A percentile compares a stretch with the other conserved stretches of the same genome.
Evolutionary conservation across 306 rosid genomes (phyloP).

Genomic region (Fagus sylvatica): DNA sequence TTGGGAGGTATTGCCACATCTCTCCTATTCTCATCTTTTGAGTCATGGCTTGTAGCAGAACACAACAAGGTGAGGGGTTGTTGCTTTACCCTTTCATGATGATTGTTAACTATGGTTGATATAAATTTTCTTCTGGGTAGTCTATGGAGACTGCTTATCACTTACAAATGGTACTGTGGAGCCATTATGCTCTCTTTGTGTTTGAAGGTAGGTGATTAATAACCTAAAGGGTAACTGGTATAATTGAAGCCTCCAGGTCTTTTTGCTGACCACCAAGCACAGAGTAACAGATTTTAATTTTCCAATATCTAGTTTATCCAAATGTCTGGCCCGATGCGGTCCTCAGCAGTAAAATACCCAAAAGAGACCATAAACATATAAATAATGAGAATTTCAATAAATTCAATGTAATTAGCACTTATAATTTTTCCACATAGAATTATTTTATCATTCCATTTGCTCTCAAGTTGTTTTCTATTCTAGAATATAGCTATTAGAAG

Average conservation of each 20-base stretch:
- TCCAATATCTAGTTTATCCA: background rate
- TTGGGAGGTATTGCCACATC: slow-evolving; percentile 98
- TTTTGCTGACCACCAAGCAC: background rate
- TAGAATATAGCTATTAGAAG: background rate
- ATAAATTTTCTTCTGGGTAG: background rate
- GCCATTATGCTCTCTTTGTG: background rate
- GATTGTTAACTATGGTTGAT: slow-evolving; percentile 2
- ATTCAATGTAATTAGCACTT: background rate
- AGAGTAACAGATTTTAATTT: background rate
- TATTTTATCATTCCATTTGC: background rate
- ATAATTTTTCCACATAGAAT: background rate
- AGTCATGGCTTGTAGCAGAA: slow-evolving; percentile 99
- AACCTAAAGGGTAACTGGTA: background rate
- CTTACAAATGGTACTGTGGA: background rate
- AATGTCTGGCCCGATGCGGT: too few relatives aligned
- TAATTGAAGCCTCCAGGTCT: slow-evolving; percentile 3
- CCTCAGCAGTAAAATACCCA: too few relatives aligned
- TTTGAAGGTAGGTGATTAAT: background rate
- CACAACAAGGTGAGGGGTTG: slow-evolving; percentile 78
- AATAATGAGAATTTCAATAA: too few relatives aligned
- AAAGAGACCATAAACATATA: too few relatives aligned
- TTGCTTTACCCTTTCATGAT: background rate
- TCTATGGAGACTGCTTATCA: background rate
- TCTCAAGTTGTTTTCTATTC: background rate
- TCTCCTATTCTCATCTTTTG: slow-evolving; percentile 89